Base-by-base conservation (phyloP, 495 filamentous ascomycete genomes). In the Annulohypoxylon stygium region DNA sequence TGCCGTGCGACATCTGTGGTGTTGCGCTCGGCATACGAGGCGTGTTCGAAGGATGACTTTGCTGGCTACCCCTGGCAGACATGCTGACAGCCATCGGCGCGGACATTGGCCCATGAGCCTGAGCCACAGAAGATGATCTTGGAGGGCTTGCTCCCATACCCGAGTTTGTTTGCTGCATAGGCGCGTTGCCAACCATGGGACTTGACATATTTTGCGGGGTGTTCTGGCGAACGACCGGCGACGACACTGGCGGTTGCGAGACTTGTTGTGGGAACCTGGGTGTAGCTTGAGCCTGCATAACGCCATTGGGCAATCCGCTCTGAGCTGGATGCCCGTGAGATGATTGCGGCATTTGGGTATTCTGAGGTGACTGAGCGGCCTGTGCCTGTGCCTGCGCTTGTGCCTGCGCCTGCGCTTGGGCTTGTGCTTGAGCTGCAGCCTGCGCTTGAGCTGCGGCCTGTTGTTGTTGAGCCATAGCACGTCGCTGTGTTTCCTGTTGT, bases 181-280 rank as follows among this genome's bases (percentile, higher is more conserved):
- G 86, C 39, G 92, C 90, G 61, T 84, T 90, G 47, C 84, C 85
- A 63, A 93, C 88, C 76, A 93, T 86, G 3, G 94, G 93, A 16
- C 94, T 96, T 20, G 93, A 93, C 62, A 87, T 88, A 41, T 84
- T 88, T 72, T 92, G 92, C 5, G 94, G 93, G 2, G 94, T 97
- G 63, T 90, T 89, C 57, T 95, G 91, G 36, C 93, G 88, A 53
- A 93, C 81, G 70, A 95, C 86, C 0, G 94, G 94, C 10, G 93
- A 97, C 5, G 93, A 94, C 33, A 89, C 88, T 58, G 89, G 89
- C 6, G 87, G 85, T 79, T 94, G 93, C 4, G 89, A 90, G 14
- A 90, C 86, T 43, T 87, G 86, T 65, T 88, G 85, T 10, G 81
- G 74, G 71, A 87, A 86, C 34, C 88, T 84, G 25, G 86, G 86